phyloP scores from a whole-genome alignment of 2,329 filamentous ascomycete genomes.

The Penicillium paneum region DNA sequence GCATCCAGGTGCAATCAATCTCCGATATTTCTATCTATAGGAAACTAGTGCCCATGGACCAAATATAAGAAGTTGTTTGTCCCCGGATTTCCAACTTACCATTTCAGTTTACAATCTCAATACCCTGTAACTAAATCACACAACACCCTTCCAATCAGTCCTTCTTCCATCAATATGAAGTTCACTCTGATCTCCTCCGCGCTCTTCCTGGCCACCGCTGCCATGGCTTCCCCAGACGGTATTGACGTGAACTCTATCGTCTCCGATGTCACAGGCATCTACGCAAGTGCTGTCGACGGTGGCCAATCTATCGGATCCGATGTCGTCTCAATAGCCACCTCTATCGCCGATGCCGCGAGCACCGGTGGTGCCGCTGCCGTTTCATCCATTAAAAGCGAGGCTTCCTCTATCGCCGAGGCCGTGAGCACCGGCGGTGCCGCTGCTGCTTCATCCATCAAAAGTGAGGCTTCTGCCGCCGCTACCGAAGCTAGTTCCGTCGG shows the following conservation, averaged over 20 bases:
- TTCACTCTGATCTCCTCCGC: slow-evolving; percentile 25
- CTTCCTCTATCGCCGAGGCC: slow-evolving; percentile 7
- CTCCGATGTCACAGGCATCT: slow-evolving; percentile 3
- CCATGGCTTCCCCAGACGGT: slow-evolving; percentile 19
- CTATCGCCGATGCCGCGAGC: slow-evolving; percentile 7
- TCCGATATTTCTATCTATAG: slow-evolving; percentile 15
- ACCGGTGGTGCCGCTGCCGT: slow-evolving; percentile 16
- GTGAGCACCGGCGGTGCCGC: slow-evolving; percentile 15
- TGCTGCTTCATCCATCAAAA: slow-evolving; percentile 14
- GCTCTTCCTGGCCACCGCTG: slow-evolving; percentile 24
- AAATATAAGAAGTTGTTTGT: slow-evolving; percentile 6
- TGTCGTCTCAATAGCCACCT: slow-evolving; percentile 10
- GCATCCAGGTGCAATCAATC: neutral
- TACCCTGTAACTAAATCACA: neutral
- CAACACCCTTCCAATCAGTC: neutral
- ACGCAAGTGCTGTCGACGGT: neutral
- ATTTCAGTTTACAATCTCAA: neutral
- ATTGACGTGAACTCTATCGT: slow-evolving; percentile 18
- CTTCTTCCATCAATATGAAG: slow-evolving; percentile 25
- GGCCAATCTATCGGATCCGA: slow-evolving; percentile 14
- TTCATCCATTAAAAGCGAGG: slow-evolving; percentile 14
- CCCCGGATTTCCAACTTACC: neutral
- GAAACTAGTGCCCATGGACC: neutral
- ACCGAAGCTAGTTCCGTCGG: slow-evolving; percentile 16
- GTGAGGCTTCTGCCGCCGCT: slow-evolving; percentile 14